Percentiles rank a stretch among this genome's conserved stretches.
Evolutionary conservation across 495 filamentous ascomycete genomes (phyloP).

Genomic region (Penicillium daleae): DNA sequence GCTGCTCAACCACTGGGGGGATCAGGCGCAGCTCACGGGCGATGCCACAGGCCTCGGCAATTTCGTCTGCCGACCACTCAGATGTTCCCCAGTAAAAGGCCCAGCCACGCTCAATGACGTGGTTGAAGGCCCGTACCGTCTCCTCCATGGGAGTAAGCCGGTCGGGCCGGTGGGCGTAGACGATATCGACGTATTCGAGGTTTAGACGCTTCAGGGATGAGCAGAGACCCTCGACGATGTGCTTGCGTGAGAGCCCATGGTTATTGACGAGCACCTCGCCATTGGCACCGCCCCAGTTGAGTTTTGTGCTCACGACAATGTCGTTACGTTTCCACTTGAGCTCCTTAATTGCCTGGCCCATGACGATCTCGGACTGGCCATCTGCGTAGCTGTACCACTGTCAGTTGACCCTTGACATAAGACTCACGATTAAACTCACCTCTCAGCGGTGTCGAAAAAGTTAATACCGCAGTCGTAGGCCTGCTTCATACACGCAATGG

Average conservation of each 20-base stretch:
- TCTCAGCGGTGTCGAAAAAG: constrained; percentile 8
- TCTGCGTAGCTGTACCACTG: background rate
- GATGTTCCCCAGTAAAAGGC: constrained; percentile 8
- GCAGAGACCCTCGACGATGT: constrained; percentile 1
- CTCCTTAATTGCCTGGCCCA: constrained; percentile 6
- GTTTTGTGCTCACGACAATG: constrained; percentile 3
- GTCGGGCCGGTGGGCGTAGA: constrained; percentile 9
- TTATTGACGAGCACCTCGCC: constrained; percentile 1
- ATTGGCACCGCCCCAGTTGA: constrained; percentile 3
- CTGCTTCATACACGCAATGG: constrained; percentile 7
- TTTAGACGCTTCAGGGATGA: background rate
- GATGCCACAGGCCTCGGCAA: constrained; percentile 5
- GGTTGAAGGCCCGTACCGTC: constrained; percentile 2
- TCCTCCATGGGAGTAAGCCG: constrained; percentile 7
- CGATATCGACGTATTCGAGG: constrained; percentile 8
- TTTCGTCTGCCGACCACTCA: constrained; percentile 6
- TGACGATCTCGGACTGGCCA: constrained; percentile 3
- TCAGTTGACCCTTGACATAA: background rate
- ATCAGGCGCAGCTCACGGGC: background rate
- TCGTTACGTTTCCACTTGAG: constrained; percentile 4
- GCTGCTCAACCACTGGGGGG: constrained; percentile 1
- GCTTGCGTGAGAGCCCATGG: constrained; percentile 5
- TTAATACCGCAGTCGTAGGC: constrained; percentile 8
- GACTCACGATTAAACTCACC: background rate
- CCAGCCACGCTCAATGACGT: constrained; percentile 5